Conservation (phyloP, 2,329 filamentous ascomycete species). For the Ophiostoma sp. region DNA sequence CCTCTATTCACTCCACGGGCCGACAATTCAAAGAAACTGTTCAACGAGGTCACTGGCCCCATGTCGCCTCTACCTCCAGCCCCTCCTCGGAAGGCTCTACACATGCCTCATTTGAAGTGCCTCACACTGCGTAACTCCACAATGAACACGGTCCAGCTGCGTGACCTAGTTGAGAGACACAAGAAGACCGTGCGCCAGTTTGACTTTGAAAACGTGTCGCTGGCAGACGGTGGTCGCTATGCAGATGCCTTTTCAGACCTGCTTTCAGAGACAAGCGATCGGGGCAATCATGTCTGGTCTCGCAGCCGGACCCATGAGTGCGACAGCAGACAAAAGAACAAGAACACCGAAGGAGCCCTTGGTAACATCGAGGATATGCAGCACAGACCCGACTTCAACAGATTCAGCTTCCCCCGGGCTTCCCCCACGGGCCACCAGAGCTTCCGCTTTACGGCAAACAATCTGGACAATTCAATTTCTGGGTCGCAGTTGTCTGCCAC, state of each 20-base stretch:
- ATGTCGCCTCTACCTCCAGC: slow-evolving; percentile 57
- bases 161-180: slow-evolving; percentile 62
- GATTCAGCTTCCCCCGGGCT: neutral
- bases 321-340: slow-evolving; percentile 34
- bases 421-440: slow-evolving; percentile 25
- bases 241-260: slow-evolving; percentile 75
- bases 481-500: slow-evolving; percentile 24
- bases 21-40: slow-evolving; percentile 51
- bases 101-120: slow-evolving; percentile 62
- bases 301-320: slow-evolving; percentile 30
- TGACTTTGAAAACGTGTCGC: slow-evolving; percentile 69
- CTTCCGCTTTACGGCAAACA: slow-evolving; percentile 28
- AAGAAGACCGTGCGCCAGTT: slow-evolving; percentile 66
- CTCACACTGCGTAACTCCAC: slow-evolving; percentile 68
- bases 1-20: slow-evolving; percentile 59
- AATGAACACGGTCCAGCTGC: slow-evolving; percentile 67
- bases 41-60: slow-evolving; percentile 58
- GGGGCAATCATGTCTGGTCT: slow-evolving; percentile 40
- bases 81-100: slow-evolving; percentile 49
- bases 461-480: slow-evolving; percentile 19
- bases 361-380: neutral
- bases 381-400: too few relatives aligned
- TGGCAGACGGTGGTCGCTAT: slow-evolving; percentile 67
- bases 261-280: slow-evolving; percentile 44
- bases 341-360: neutral